Conservation (phyloP, 202 grass and related monocot genomes). For the Setaria italica region DNA sequence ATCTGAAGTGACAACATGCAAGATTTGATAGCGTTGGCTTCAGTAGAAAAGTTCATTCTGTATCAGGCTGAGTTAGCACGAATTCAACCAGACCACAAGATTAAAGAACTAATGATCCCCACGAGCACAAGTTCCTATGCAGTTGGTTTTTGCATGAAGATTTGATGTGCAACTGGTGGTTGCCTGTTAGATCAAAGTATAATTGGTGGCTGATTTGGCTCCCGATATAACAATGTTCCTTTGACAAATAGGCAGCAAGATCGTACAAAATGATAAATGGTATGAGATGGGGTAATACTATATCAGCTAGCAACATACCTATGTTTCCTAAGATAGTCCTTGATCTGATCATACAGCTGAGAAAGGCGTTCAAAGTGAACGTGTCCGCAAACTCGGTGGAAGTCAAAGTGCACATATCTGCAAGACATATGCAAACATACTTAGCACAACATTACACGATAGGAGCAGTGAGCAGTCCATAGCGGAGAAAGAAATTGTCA, state of each 20-base stretch:
- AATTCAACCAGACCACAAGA: not conserved
- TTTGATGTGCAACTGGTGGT: not conserved
- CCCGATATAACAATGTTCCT: slow-evolving; percentile 6
- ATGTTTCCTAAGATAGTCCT: slow-evolving; percentile 84
- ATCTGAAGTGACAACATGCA: not conserved
- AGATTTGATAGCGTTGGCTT: not conserved
- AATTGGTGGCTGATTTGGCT: not conserved
- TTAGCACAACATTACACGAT: slow-evolving; percentile 29
- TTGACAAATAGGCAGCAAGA: not conserved
- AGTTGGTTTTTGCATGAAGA: not conserved
- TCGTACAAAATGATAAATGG: slow-evolving; percentile 28
- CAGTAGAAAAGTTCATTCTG: slow-evolving; percentile 9
- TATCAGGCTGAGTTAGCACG: not conserved
- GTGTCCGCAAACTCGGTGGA: slow-evolving; percentile 94
- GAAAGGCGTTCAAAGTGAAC: slow-evolving; percentile 95
- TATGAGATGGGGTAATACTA: slow-evolving; percentile 11
- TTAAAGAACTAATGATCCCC: not conserved
- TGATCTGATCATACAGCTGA: slow-evolving; percentile 86
- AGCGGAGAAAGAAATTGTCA: slow-evolving; percentile 39
- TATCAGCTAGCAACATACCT: slow-evolving; percentile 56
- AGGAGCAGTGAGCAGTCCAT: slow-evolving; percentile 24
- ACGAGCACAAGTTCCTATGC: not conserved
- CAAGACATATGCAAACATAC: slow-evolving; percentile 32
- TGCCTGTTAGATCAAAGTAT: not conserved
- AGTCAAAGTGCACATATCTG: slow-evolving; percentile 99